phyloP scores from a whole-genome alignment of 1,284 basidiomycete genomes.

The Marasmius oreades region DNA sequence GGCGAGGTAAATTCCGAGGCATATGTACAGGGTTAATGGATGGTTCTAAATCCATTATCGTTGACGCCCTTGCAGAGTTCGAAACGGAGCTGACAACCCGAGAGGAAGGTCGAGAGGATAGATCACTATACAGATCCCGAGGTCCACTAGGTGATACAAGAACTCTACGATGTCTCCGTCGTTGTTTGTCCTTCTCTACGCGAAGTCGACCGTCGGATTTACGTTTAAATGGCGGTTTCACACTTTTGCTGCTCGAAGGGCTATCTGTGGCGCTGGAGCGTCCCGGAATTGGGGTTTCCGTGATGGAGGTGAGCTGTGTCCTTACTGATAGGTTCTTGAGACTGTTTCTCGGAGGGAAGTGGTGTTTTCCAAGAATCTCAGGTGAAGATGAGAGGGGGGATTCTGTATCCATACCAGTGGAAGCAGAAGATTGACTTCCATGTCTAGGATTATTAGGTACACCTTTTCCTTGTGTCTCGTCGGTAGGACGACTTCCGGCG shows the following conservation, averaged over 20 bases:
- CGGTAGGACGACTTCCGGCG: neutral
- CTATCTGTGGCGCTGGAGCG: neutral
- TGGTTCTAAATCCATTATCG: neutral
- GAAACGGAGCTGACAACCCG: neutral
- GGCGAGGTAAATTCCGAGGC: neutral
- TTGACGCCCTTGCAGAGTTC: no score
- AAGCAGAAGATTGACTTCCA: neutral
- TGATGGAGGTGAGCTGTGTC: neutral
- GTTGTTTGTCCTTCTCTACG: conserved; percentile 10
- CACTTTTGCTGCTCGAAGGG: neutral
- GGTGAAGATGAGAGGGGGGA: neutral
- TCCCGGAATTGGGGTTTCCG: neutral
- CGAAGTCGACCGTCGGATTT: conserved; percentile 5
- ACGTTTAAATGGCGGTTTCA: neutral
- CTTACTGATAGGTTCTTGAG: neutral
- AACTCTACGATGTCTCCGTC: conserved; percentile 2
- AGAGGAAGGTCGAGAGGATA: neutral
- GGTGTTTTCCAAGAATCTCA: neutral
- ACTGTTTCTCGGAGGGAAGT: neutral
- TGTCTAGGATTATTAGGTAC: neutral
- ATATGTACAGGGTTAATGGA: neutral
- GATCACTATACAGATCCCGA: neutral
- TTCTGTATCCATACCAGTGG: neutral
- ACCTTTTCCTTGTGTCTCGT: neutral
- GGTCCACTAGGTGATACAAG: conserved; percentile 6